Evolutionary conservation across 2,329 filamentous ascomycete genomes (phyloP), one percentile per base, ranked within the genome.

Genomic region (Decorospora gaudefroyi): DNA sequence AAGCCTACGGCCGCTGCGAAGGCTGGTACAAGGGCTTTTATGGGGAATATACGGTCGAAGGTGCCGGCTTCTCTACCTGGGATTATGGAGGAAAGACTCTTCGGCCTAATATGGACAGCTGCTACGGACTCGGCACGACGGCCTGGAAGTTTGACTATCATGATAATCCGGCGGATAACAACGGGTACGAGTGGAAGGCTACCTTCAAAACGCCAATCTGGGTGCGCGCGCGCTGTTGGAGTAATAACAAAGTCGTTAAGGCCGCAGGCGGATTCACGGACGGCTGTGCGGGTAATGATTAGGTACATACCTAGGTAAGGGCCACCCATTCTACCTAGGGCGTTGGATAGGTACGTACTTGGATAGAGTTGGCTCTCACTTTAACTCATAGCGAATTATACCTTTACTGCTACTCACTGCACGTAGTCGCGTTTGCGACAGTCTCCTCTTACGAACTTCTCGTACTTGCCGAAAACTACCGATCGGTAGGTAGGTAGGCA

Each of bases 101-200:
- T 17, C 21, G 35, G 28, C 34, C 34, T 8, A 39, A 45, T 18
- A 33, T 45, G 34, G 15, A 44, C n/a, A 13, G 16, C 9, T 45
- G 42, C 21, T 45, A 45, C 28, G 34, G 42, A 2, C 34, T 45
- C 7, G 42, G 34, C 6, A 45, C 42, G 4, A 19, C 42, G 7
- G 13, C 17, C n/a, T 45, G 42, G 42, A 45, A 41, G 15, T 41
- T 41, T 5, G 37, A 15, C 13, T 41, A 41, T 12, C 9, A 15
- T 19, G 29, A 32, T 12, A 26, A 41, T 6, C 28, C 37, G 3
- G 19, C 28, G n/a, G 21, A 41, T 13, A 15, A 41, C 21, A 19
- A 32, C 12, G 28, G 28, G 3, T 9, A 32, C 7, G 39, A 27
- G 3, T 42, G 30, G 22, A 27, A 42, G 7, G 39, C 39, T 2